Conservation (phyloP, 225 moss, liverwort and hornwort species). For the Asterella californica region DNA sequence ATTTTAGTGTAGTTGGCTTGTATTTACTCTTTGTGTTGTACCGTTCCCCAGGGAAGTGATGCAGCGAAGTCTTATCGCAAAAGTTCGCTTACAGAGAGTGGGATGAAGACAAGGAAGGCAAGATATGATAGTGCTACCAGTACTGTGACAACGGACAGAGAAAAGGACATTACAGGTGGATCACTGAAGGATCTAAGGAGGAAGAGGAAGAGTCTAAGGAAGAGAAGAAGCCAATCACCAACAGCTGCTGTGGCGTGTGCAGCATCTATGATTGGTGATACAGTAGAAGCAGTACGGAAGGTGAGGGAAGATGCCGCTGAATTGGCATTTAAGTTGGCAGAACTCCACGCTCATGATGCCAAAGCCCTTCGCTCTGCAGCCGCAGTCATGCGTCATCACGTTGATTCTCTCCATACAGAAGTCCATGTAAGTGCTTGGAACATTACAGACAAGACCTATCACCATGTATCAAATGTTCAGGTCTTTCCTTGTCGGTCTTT, state of each 20-base stretch:
- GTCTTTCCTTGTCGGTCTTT: not conserved
- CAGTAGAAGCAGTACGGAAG: slow-evolving; percentile 31
- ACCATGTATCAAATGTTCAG: not conserved
- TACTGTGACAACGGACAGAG: slow-evolving; percentile 6
- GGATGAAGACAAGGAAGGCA: not conserved
- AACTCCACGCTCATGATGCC: slow-evolving; percentile 34
- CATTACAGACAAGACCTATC: too few relatives aligned
- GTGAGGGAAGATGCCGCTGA: slow-evolving; percentile 38
- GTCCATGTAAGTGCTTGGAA: slow-evolving; percentile 38
- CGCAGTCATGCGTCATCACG: slow-evolving; percentile 37
- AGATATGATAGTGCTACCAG: slow-evolving; percentile 18
- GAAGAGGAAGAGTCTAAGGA: slow-evolving; percentile 22
- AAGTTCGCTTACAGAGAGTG: not conserved
- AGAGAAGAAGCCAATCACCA: slow-evolving; percentile 14
- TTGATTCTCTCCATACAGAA: slow-evolving; percentile 40
- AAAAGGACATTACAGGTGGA: slow-evolving; percentile 24
- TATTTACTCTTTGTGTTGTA: not conserved
- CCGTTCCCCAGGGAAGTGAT: slow-evolving; percentile 10
- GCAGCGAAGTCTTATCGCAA: not conserved
- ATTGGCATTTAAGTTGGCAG: slow-evolving; percentile 39
- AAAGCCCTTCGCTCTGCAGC: slow-evolving; percentile 32
- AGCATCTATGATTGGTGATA: slow-evolving; percentile 43
- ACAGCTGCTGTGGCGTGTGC: slow-evolving; percentile 13
- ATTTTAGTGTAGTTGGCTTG: not conserved
- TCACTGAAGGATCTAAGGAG: slow-evolving; percentile 26